phyloP scores from a whole-genome alignment of 1,284 basidiomycete genomes.

The Ganoderma meredithae region DNA sequence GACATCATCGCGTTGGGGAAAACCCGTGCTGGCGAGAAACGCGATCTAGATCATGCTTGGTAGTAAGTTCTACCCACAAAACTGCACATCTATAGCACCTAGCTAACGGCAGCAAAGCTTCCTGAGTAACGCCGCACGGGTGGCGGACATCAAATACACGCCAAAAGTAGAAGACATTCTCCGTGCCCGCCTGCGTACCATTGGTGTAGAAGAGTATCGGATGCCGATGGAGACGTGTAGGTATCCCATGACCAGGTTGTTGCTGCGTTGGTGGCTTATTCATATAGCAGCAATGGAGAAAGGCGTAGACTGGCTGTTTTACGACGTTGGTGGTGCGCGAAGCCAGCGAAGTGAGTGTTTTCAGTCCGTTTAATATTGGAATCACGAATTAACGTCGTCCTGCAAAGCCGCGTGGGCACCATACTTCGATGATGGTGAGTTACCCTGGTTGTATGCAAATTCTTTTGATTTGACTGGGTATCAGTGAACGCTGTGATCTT shows the following conservation, averaged over 20 bases:
- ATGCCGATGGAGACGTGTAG: conserved; percentile 58
- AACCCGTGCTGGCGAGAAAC: conserved; percentile 49
- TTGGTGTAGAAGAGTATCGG: conserved; percentile 68
- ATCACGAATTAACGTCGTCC: not conserved
- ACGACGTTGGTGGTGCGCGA: conserved; percentile 66
- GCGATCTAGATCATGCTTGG: conserved; percentile 56
- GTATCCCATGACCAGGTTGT: conserved; percentile 2
- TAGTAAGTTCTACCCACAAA: conserved; percentile 53
- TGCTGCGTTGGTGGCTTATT: not conserved
- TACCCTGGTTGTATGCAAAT: not conserved
- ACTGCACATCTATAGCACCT: not conserved
- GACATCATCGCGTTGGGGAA: conserved; percentile 64
- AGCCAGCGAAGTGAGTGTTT: conserved; percentile 56
- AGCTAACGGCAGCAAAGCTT: conserved; percentile 50
- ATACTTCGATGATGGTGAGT: conserved; percentile 67
- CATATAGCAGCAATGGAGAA: conserved; percentile 39
- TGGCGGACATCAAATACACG: conserved; percentile 57
- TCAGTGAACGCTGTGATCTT: conserved; percentile 67
- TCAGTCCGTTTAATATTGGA: not conserved
- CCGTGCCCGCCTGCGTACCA: conserved; percentile 67
- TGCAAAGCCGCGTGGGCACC: conserved; percentile 62
- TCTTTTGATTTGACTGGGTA: not conserved
- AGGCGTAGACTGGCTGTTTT: conserved; percentile 63
- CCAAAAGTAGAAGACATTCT: conserved; percentile 70
- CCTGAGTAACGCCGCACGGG: conserved; percentile 58